phyloP scores from a whole-genome alignment of 345 rosid species.

The Salix suchowensis region DNA sequence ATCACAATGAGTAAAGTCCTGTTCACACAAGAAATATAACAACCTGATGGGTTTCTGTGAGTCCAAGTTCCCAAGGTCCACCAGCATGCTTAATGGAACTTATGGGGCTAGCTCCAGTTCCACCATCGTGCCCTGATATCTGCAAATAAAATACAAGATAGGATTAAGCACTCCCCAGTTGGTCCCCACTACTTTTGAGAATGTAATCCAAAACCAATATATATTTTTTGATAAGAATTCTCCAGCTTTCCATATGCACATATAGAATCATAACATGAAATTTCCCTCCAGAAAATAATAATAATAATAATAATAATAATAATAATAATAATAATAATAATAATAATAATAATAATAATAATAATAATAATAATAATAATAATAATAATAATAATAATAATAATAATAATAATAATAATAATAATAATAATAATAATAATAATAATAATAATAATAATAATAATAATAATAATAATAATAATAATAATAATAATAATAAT shows the following conservation, averaged over 20 bases:
- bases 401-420: no score
- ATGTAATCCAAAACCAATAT: neutral
- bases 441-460: no score
- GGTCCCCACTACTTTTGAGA: neutral
- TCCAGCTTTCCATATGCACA: neutral
- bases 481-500: no score
- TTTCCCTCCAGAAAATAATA: neutral
- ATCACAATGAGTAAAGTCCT: neutral
- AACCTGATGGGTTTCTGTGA: conserved; percentile 92
- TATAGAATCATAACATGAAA: neutral
- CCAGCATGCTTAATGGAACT: conserved; percentile 99
- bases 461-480: no score
- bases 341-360: no score
- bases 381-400: no score
- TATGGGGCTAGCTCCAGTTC: conserved; percentile 98
- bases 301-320: no score
- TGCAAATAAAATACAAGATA: conserved; percentile 27
- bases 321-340: no score
- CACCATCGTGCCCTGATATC: conserved; percentile 99
- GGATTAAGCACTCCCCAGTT: neutral
- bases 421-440: no score
- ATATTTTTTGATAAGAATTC: neutral
- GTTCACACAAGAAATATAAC: conserved; percentile 9
- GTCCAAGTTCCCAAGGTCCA: conserved; percentile 99
- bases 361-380: no score